A percentile compares a stretch with the other conserved stretches of the same genome.
Evolutionary conservation across 2,329 filamentous ascomycete species (phyloP).

Genomic region (Venturia oleaginea): DNA sequence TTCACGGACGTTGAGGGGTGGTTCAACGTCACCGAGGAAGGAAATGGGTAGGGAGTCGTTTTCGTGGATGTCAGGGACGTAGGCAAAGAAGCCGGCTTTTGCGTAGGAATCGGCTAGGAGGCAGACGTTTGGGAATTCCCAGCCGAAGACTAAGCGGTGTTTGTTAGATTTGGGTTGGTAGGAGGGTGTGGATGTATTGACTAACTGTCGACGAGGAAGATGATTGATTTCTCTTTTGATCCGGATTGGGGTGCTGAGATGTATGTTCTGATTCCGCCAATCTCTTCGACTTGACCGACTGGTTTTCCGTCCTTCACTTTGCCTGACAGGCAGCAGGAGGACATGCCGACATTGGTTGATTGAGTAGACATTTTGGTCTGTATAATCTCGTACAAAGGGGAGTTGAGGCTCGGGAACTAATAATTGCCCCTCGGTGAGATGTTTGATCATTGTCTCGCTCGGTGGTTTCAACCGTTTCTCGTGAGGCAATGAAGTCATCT

Average conservation of each 20-base stretch:
- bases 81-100: constrained; percentile 36
- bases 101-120: constrained; percentile 41
- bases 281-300: constrained; percentile 26
- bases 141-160: constrained; percentile 38
- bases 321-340: constrained; percentile 34
- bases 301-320: constrained; percentile 30
- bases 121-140: constrained; percentile 37
- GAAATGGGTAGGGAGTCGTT: constrained; percentile 32
- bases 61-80: constrained; percentile 36
- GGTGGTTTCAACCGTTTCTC: background rate
- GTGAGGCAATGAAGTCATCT: no score
- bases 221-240: constrained; percentile 34
- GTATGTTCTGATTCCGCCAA: constrained; percentile 34
- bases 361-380: background rate
- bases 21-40: constrained; percentile 34
- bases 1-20: constrained; percentile 31
- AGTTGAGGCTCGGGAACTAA: no score
- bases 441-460: no score
- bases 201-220: constrained; percentile 38
- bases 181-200: background rate
- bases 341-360: constrained; percentile 31
- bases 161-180: constrained; percentile 14
- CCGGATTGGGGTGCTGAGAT: constrained; percentile 34
- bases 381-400: no score
- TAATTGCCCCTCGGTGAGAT: no score